Conservation (phyloP, 2,329 filamentous ascomycete species). For the Cladosporium austrohemisphaericum region DNA sequence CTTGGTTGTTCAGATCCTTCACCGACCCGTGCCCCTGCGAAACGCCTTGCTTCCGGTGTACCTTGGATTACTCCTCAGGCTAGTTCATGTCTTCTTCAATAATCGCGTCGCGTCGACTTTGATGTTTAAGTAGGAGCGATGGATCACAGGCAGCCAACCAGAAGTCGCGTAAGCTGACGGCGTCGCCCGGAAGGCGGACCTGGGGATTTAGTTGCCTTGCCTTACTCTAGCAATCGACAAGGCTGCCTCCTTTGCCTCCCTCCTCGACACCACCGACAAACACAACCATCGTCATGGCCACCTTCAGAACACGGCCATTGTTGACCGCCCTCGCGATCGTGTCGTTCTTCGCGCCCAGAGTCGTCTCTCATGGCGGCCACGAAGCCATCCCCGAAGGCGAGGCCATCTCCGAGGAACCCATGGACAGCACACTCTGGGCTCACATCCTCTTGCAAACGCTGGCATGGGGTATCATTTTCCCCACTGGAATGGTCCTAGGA, state of each 20-base stretch:
- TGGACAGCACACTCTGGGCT: conserved; percentile 85
- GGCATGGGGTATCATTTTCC: conserved; percentile 88
- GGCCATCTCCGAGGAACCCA: conserved; percentile 66
- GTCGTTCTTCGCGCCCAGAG: conserved; percentile 16
- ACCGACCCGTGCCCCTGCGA: no score
- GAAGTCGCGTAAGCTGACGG: conserved; percentile 1
- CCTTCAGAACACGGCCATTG: conserved; percentile 24
- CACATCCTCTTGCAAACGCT: conserved; percentile 87
- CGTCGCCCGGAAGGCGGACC: background rate
- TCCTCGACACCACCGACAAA: background rate
- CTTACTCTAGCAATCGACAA: background rate
- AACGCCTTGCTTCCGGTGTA: no score
- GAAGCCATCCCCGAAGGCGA: conserved; percentile 64
- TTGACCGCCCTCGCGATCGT: conserved; percentile 16
- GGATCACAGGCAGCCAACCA: background rate
- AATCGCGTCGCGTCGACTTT: no score
- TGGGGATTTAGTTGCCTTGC: no score
- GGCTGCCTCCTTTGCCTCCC: background rate
- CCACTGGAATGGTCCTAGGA: conserved; percentile 90
- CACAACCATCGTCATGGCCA: conserved; percentile 21
- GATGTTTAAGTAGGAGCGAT: no score
- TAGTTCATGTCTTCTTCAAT: no score
- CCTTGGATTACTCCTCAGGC: no score
- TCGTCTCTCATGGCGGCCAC: conserved; percentile 51
- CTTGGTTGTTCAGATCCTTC: no score